phyloP scores from a whole-genome alignment of 2,329 filamentous ascomycete species.

The Cladophialophora immunda region DNA sequence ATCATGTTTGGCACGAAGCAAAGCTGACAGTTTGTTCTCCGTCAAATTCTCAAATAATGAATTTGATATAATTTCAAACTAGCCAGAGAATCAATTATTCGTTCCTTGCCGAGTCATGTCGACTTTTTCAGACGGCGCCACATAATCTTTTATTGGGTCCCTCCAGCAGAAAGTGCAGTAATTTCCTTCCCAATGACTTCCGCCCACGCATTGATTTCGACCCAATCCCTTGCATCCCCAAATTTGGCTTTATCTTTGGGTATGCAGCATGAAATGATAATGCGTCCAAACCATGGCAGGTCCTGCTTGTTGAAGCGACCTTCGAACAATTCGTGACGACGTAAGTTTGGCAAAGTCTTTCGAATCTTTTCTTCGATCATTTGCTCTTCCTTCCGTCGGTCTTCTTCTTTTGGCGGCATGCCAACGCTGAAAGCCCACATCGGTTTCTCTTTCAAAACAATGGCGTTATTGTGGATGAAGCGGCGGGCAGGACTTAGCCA shows the following conservation, averaged over 20 bases:
- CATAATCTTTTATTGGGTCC: not conserved
- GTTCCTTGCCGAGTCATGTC: too few species aligned
- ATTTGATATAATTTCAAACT: too few species aligned
- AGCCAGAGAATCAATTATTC: too few species aligned
- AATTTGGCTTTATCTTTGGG: constrained; percentile 1
- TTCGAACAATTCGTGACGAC: not conserved
- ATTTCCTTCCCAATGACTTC: not conserved
- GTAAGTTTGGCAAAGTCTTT: not conserved
- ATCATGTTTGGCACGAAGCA: too few species aligned
- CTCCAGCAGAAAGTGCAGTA: not conserved
- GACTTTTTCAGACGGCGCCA: not conserved
- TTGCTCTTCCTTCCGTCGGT: not conserved
- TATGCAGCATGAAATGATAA: not conserved
- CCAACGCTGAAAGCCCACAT: not conserved
- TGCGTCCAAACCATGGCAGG: not conserved
- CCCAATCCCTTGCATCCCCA: constrained; percentile 1
- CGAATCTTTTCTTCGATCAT: not conserved
- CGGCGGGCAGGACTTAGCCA: not conserved
- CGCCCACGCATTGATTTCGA: constrained; percentile 1
- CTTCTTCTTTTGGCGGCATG: not conserved
- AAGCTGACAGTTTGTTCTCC: too few species aligned
- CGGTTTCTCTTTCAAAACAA: not conserved
- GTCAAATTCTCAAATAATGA: too few species aligned
- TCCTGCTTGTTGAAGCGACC: not conserved
- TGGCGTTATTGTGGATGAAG: not conserved